These are phyloP conservation scores for Verticillium isaacii DNA, from an alignment of 2,329 filamentous ascomycete species.

Conservation along the genomic window DNA sequence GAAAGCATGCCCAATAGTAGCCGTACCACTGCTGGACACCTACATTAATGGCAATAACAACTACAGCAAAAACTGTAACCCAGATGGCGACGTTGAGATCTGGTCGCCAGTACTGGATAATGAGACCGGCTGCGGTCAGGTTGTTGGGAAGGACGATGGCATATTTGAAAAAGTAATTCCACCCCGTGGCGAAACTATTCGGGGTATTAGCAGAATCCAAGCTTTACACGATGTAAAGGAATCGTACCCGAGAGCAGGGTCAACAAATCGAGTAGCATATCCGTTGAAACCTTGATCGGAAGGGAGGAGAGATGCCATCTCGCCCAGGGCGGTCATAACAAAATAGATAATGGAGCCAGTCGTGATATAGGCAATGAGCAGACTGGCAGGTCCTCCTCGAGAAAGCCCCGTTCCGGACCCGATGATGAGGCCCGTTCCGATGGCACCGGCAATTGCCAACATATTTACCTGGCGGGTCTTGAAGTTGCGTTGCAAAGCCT, in stretches of 20 bases:
- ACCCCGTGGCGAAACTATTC: constrained; percentile 33
- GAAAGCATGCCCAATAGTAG: background rate
- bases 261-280: constrained; percentile 23
- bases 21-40: too few relatives aligned
- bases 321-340: constrained; percentile 42
- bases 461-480: constrained; percentile 25
- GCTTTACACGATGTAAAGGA: too few relatives aligned
- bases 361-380: constrained; percentile 34
- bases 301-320: constrained; percentile 23
- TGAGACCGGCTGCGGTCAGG: constrained; percentile 30
- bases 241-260: constrained; percentile 22
- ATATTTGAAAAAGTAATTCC: constrained; percentile 44
- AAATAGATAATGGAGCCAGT: constrained; percentile 47
- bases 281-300: constrained; percentile 22
- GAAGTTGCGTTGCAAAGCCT: constrained; percentile 10
- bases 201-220: background rate
- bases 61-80: constrained; percentile 27
- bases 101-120: constrained; percentile 31
- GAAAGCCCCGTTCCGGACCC: constrained; percentile 44
- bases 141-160: constrained; percentile 32
- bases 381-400: constrained; percentile 36
- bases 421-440: constrained; percentile 40
- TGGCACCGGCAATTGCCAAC: constrained; percentile 32
- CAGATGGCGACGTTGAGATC: constrained; percentile 25
- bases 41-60: constrained; percentile 29